These are phyloP conservation scores for Mycena rebaudengoi DNA, from an alignment of 768 basidiomycete genomes.

Conservation along the genomic window DNA sequence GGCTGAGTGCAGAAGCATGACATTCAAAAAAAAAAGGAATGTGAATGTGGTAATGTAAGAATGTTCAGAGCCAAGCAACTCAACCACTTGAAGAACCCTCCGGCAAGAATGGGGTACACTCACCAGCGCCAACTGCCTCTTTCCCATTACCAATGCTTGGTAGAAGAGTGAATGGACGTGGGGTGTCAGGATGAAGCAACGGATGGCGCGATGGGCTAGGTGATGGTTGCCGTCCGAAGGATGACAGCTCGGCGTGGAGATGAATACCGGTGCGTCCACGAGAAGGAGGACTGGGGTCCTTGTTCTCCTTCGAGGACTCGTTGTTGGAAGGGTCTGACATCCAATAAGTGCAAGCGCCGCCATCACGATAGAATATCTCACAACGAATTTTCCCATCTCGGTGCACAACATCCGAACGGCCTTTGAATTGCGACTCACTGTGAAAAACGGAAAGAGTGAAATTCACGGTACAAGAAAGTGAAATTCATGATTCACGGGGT, in stretches of 20 bases:
- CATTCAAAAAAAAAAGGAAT: not conserved
- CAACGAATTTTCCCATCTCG: not conserved
- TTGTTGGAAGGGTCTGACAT: not conserved
- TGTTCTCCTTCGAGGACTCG: not conserved
- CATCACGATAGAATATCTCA: constrained; percentile 14
- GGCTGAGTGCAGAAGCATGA: not conserved
- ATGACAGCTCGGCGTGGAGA: no score
- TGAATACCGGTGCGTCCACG: no score
- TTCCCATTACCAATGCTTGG: not conserved
- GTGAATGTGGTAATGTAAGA: not conserved
- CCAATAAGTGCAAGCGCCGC: constrained; percentile 2
- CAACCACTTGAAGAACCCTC: no score
- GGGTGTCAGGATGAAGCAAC: not conserved
- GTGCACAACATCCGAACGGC: not conserved
- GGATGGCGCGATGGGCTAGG: not conserved
- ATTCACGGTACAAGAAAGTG: no score
- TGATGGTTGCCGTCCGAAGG: no score
- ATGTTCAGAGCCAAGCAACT: no score
- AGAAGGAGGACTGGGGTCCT: not conserved
- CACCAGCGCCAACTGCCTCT: no score
- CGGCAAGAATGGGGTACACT: no score
- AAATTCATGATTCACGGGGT: no score
- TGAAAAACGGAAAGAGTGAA: no score
- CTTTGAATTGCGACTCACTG: not conserved
- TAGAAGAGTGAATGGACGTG: not conserved